These are phyloP conservation scores for Tilletia setariae DNA, from an alignment of 1,284 basidiomycete genomes.

Conservation along the genomic window DNA sequence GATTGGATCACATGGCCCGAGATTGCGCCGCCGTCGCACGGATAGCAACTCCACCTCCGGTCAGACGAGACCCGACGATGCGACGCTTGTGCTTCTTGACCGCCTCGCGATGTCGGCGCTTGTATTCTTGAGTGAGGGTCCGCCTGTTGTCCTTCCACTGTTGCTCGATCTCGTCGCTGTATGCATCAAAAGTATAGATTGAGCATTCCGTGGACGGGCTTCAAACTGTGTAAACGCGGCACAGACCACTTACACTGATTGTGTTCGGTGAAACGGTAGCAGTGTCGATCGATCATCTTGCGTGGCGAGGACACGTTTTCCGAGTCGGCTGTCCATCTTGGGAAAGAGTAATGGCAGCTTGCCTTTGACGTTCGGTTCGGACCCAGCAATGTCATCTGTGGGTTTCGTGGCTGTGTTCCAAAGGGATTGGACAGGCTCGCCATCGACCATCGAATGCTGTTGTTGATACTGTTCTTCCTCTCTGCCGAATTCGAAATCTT, in stretches of 20 bases:
- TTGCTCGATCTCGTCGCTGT: slow-evolving; percentile 25
- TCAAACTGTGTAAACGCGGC: not conserved
- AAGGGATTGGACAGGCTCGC: not conserved
- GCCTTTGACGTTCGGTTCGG: not conserved
- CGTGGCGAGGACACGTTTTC: too few relatives aligned
- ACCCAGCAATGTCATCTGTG: too few relatives aligned
- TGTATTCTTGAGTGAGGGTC: slow-evolving; percentile 37
- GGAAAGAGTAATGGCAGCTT: too few relatives aligned
- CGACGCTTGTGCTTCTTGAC: slow-evolving; percentile 33
- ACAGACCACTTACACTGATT: not conserved
- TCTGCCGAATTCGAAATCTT: slow-evolving; percentile 62
- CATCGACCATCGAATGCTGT: not conserved
- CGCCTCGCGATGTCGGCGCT: slow-evolving; percentile 45
- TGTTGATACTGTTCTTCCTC: slow-evolving; percentile 14
- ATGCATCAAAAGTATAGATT: not conserved
- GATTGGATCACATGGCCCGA: too few relatives aligned
- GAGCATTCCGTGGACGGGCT: too few relatives aligned
- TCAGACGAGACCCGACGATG: slow-evolving; percentile 25
- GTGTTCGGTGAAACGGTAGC: not conserved
- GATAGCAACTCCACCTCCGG: slow-evolving; percentile 14
- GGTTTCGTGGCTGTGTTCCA: not conserved
- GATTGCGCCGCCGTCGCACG: not conserved
- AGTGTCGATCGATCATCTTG: too few relatives aligned
- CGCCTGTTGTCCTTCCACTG: slow-evolving; percentile 31
- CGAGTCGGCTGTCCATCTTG: too few relatives aligned